A percentile compares a stretch with the other conserved stretches of the same genome.
Evolutionary conservation across 305 asterid genomes (phyloP).

Genomic region (Fraxinus angustifolia): DNA sequence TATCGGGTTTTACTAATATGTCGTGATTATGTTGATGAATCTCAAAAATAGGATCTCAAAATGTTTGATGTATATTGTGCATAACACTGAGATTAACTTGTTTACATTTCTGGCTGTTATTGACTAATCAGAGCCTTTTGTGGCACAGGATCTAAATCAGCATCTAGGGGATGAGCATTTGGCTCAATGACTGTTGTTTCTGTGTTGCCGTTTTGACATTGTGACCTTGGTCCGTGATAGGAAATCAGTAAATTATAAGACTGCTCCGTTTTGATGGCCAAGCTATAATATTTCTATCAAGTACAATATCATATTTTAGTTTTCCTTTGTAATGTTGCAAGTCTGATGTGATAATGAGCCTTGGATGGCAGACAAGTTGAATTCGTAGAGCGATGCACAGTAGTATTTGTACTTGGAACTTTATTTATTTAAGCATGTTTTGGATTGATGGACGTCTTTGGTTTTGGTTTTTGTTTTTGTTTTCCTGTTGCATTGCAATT

Average conservation of each 20-base stretch:
- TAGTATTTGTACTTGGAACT: not conserved
- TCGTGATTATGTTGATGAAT: not conserved
- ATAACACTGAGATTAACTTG: not conserved
- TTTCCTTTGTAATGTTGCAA: conserved; percentile 7
- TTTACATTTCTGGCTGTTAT: not conserved
- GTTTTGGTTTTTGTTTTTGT: not conserved
- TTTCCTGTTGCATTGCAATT: not conserved
- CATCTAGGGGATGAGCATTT: conserved; percentile 22
- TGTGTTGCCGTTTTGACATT: not conserved
- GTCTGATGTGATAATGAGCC: not conserved
- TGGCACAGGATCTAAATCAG: conserved; percentile 33
- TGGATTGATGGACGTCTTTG: not conserved
- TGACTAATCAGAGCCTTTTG: conserved; percentile 15
- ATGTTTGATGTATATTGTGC: not conserved
- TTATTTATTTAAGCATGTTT: not conserved
- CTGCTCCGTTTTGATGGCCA: not conserved
- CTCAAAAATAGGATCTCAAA: conserved; percentile 3
- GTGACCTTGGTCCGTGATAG: conserved; percentile 6
- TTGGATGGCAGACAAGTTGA: conserved; percentile 14
- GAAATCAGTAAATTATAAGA: not conserved
- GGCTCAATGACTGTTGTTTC: conserved; percentile 9
- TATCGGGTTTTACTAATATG: not conserved
- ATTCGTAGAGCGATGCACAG: not conserved
- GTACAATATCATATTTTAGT: not conserved
- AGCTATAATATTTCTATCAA: not conserved